Evolutionary conservation across 1,284 basidiomycete species (phyloP).

Genomic region (Boletus semigastroideus): DNA sequence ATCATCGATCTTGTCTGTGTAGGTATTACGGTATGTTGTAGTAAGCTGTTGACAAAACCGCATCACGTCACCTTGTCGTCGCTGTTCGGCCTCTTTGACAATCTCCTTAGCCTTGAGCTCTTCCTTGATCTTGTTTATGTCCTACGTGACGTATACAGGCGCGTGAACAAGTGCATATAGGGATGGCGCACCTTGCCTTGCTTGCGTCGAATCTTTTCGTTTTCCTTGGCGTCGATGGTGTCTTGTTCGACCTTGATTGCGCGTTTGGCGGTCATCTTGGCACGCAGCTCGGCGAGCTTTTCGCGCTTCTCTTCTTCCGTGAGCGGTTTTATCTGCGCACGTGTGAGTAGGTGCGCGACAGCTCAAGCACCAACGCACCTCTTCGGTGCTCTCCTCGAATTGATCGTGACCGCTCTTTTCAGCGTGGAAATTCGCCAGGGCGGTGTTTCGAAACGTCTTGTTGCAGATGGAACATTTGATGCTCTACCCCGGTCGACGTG

Average conservation of each 20-base stretch:
- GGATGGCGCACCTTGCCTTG: slow-evolving; percentile 65
- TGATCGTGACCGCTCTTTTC: slow-evolving; percentile 94
- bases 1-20: slow-evolving; percentile 78
- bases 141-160: slow-evolving; percentile 41
- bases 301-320: slow-evolving; percentile 93
- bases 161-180: neutral
- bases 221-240: slow-evolving; percentile 68
- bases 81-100: slow-evolving; percentile 76
- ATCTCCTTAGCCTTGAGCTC: slow-evolving; percentile 79
- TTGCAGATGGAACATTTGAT: slow-evolving; percentile 81
- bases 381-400: slow-evolving; percentile 94
- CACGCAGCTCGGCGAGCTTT: slow-evolving; percentile 77
- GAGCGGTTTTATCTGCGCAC: slow-evolving; percentile 78
- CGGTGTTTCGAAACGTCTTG: slow-evolving; percentile 86
- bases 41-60: no score
- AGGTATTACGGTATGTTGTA: neutral
- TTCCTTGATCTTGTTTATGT: slow-evolving; percentile 71
- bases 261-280: slow-evolving; percentile 76
- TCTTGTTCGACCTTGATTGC: slow-evolving; percentile 70
- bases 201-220: slow-evolving; percentile 82
- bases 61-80: slow-evolving; percentile 59
- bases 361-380: slow-evolving; percentile 48
- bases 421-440: slow-evolving; percentile 90
- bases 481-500: slow-evolving; percentile 44
- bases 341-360: neutral